Evolutionary conservation across 176 grass and related monocot genomes (phyloP), one percentile per base, ranked within the genome.

Genomic region (Poa annua): DNA sequence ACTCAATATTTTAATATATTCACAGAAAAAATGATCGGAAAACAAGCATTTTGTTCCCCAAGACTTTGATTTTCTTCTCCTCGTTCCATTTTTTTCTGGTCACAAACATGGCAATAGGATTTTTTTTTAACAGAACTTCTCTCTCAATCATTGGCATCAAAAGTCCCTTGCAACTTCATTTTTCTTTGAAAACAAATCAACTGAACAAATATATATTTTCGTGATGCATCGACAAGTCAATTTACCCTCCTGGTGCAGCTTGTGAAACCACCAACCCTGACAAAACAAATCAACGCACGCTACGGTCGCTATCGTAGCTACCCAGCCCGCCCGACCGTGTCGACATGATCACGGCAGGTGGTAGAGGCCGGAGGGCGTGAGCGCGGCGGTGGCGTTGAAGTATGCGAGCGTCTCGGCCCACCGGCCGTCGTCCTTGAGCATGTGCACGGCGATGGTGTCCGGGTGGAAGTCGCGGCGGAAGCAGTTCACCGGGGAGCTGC

Each of bases 391-490:
- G 86, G 75, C 82, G 68, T 95, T 90, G 90, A 95, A 92, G 85
- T 95, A 92, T 1, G 14, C 34, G 45, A 95, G 87, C 71, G 93
- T 92, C 78, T 92, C 66, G 0, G 83, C 88, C 93, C 93, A 95
- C 3, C 90, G 44, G 0, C 36, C 35, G 87, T 76, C 83, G 70
- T 78, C 80, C 88, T 95, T 95, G 78, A 95, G 88, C 84, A 89
- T 91, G 88, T 95, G 93, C 68, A 95, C 93, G 74, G 90, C 87
- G 72, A 95, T 88, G 86, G 85, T 95, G 76, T 95, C 90, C 42
- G 90, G 90, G 29, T 79, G 57, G 79, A 95, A 95, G 22, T 85
- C 93, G 55, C 83, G 90, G 1, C 93, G 88, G 90, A 92, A 95
- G 75, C 93, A 95, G 87, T 67, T 95, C 44, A 74, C 73, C 12